Base-by-base conservation (phyloP, 2,329 filamentous ascomycete species). In the Neospermospora avenae region DNA sequence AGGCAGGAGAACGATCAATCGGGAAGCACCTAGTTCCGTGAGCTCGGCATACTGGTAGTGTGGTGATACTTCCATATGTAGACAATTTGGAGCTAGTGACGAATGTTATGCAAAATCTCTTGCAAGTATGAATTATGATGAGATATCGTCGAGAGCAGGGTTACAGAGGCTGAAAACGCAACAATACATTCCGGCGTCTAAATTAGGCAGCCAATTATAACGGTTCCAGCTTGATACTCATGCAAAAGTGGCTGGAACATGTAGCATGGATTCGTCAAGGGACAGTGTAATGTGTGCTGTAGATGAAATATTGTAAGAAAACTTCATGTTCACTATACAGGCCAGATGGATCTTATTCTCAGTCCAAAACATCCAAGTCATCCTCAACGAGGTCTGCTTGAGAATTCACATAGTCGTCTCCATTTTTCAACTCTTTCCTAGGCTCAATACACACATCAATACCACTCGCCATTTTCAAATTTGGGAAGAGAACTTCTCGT, bases 1-100 rank as follows among this genome's bases (percentile, higher is more conserved):
- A 24, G 58, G 42, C 20, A 51, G 42, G 10, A 55, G 52, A 25
- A 51, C 22, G 16, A 59, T 49, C 16, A 59, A 42, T 1, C 57
- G 49, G 3, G 52, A 35, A 2, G 28, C 37, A n/a, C 63, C 67
- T 68, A 16, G 7, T n/a, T 49, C 28, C 28, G 24, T 34, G 16
- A 49, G 45, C 16, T 49, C 14, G 28, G n/a, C 16, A 13, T 49
- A 49, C 25, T 49, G 25, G 8, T 34, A 49, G 16, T 24, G 14
- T 18, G 28, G 16, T 28, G 11, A n/a, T 25, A 6, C n/a, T 24
- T 28, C 44, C 44, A 48, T 48, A n/a, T 3, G 14, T n/a, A 48
- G 10, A 22, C 2, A 8, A 25, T 22, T 5, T n/a, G 18, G 16
- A 18, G 8, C 14, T 20, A 20, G 39, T 18, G 18, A 42, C 10